Evolutionary conservation across 2,329 filamentous ascomycete genomes (phyloP).

Genomic region (Trichophyton simii): DNA sequence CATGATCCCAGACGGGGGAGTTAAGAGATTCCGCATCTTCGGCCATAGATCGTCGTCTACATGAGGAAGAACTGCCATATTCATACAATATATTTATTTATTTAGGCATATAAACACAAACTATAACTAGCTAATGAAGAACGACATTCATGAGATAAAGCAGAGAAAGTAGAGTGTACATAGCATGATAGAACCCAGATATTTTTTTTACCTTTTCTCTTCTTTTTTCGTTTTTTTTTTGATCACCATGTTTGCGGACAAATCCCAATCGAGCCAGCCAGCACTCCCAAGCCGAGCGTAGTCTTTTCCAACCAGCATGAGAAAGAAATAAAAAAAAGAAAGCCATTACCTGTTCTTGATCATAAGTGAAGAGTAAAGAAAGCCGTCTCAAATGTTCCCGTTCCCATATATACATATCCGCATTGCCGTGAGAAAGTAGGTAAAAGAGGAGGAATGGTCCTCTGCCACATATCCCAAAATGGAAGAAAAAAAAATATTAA

Average conservation of each 20-base stretch:
- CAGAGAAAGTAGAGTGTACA: background rate
- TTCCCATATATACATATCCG: constrained; percentile 2
- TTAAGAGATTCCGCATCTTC: constrained; percentile 73
- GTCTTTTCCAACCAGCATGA: background rate
- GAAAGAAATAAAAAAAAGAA: no score
- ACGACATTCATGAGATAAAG: background rate
- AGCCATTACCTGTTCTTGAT: background rate
- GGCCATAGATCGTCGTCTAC: constrained; percentile 39
- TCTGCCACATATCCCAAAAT: background rate
- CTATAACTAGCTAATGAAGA: background rate
- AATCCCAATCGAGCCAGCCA: background rate
- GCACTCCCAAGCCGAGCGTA: background rate
- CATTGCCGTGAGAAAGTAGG: background rate
- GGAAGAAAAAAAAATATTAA: background rate
- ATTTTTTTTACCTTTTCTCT: background rate
- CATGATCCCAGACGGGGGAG: constrained; percentile 85
- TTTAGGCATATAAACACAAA: background rate
- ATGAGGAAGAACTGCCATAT: background rate
- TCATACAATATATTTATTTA: no score
- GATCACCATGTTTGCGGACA: background rate
- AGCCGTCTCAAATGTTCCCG: no score
- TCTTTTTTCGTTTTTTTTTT: background rate
- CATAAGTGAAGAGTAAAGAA: background rate
- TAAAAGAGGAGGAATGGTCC: background rate
- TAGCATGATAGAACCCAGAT: background rate